These are phyloP conservation scores for Udeniomyces megalosporus DNA, from an alignment of 768 basidiomycete species.

Conservation along the genomic window DNA sequence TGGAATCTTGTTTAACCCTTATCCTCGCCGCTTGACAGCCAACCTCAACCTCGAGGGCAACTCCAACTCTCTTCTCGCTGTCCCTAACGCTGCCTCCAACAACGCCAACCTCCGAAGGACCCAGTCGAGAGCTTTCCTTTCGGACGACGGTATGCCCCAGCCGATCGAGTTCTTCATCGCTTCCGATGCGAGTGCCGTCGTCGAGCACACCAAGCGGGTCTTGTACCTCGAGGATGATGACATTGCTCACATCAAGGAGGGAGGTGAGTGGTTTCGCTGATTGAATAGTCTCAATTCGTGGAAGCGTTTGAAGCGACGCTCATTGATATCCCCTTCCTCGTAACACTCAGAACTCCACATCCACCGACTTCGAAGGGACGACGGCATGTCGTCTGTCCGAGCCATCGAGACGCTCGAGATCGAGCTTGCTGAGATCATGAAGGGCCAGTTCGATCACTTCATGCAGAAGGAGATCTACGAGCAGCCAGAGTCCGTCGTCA, in stretches of 20 bases:
- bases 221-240: conserved; percentile 98
- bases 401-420: conserved; percentile 96
- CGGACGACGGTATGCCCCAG: conserved; percentile 93
- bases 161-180: conserved; percentile 99
- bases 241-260: conserved; percentile 91
- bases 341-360: conserved; percentile 84
- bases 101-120: conserved; percentile 64
- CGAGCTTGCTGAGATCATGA: conserved; percentile 99
- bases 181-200: conserved; percentile 85
- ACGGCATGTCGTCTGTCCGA: conserved; percentile 56
- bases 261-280: conserved; percentile 32
- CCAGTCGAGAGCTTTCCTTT: conserved; percentile 95
- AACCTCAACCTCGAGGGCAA: conserved; percentile 22
- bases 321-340: background rate
- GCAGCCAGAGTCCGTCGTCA: conserved; percentile 97
- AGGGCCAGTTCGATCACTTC: conserved; percentile 98
- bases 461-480: conserved; percentile 99
- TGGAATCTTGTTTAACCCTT: background rate
- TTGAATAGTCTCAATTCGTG: background rate
- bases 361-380: conserved; percentile 85
- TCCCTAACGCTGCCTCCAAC: conserved; percentile 35
- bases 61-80: conserved; percentile 50
- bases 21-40: background rate
- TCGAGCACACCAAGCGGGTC: conserved; percentile 98
- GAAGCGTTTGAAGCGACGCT: too few species aligned